Base-by-base conservation (phyloP, 164 flowering plant genomes). In the Kingdonia uniflora region DNA sequence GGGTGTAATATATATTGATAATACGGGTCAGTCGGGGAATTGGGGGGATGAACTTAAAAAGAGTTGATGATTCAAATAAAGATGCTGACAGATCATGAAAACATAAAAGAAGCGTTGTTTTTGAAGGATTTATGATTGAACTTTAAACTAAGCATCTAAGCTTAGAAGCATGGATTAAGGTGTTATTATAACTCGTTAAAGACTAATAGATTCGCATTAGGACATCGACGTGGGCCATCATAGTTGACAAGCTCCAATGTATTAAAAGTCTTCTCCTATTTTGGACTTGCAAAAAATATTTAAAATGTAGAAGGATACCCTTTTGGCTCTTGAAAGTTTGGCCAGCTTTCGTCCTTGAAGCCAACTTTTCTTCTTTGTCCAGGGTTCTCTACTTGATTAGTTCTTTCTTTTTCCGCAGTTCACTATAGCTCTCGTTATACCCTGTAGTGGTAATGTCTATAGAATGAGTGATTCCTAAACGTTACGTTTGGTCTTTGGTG, bases 1-100 rank as follows among this genome's bases (percentile, higher is more conserved):
- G 16, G 40, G 49, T 23, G 16, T 29, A 35, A 39, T 24, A 49
- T 49, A 49, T 47, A 51, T 33, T 40, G 15, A 47, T 23, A 0
- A 23, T 12, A 22, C 21, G 14, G 11, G 6, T 46, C 6, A 17
- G 54, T 54, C 50, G 57, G 64, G 12, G 62, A 57, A 43, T 50
- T 52, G 47, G 57, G 46, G 63, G 47, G 41, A 19, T 56, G 57
- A 59, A 57, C 44, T 51, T 23, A 29, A 42, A 60, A 62, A 33
- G 58, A 52, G 50, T 58, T 68, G 65, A 65, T 65, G 65, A 40
- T 41, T 51, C 62, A 68, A 67, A 56, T 63, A 73, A 72, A 74
- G 78, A 74, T 70, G 73, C 73, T 33, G 82, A 68, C 86, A 80
- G 81, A 26, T 78, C 76, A 80, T 67, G 48, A 33, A 51, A 39